These are phyloP conservation scores for Talaromyces verruculosus DNA, from an alignment of 2,329 filamentous ascomycete species.

Conservation along the genomic window DNA sequence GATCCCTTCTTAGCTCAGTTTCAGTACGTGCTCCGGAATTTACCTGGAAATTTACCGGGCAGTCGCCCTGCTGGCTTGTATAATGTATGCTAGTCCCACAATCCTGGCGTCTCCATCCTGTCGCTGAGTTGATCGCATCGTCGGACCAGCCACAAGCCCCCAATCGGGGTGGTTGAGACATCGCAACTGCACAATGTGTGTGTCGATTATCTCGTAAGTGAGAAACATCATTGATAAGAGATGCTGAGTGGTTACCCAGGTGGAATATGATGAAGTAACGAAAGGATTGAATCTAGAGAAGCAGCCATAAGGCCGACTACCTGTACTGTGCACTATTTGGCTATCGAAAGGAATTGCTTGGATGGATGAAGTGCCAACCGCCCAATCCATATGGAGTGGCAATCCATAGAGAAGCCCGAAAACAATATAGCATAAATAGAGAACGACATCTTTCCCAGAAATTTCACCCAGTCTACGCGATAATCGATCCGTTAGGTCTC, in stretches of 20 bases:
- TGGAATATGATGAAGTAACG: background rate
- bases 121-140: slow-evolving; percentile 32
- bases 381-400: background rate
- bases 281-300: background rate
- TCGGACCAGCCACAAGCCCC: slow-evolving; percentile 37
- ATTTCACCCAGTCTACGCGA: background rate
- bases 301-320: background rate
- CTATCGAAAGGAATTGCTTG: background rate
- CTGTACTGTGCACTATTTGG: background rate
- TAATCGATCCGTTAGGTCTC: background rate
- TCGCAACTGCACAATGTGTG: background rate
- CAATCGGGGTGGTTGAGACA: slow-evolving; percentile 34
- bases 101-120: slow-evolving; percentile 27
- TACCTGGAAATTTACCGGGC: background rate
- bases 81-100: slow-evolving; percentile 32
- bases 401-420: background rate
- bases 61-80: slow-evolving; percentile 28
- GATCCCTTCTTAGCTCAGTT: background rate
- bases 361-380: background rate
- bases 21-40: background rate
- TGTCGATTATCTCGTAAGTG: background rate
- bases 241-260: background rate
- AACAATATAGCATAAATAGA: background rate
- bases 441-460: background rate
- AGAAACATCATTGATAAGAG: background rate